A percentile compares a stretch with the other conserved stretches of the same genome.
Conservation (phyloP, 208 protist species). For the Acanthamoeba castellanii region DNA sequence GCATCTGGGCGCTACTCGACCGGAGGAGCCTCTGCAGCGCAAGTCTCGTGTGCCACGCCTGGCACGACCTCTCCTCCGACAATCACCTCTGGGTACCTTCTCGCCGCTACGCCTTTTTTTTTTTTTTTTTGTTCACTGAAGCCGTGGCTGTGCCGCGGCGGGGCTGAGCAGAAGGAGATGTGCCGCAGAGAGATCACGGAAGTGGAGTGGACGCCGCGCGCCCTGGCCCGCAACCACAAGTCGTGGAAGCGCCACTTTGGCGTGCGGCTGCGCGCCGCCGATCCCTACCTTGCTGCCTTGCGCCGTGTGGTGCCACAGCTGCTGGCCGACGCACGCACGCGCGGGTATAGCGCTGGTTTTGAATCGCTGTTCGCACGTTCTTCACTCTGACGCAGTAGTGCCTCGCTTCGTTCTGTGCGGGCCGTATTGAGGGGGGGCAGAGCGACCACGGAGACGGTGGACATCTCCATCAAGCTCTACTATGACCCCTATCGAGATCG, state of each 20-base stretch:
- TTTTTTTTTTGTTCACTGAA: too few relatives aligned
- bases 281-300: neutral
- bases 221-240: neutral
- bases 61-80: neutral
- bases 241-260: constrained; percentile 29
- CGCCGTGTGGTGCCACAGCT: neutral
- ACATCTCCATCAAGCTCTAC: neutral
- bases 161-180: neutral
- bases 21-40: neutral
- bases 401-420: neutral
- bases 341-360: too few relatives aligned
- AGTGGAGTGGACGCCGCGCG: neutral
- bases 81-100: constrained; percentile 25
- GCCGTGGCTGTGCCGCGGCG: neutral
- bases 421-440: neutral
- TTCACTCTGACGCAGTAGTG: neutral
- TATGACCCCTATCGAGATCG: neutral
- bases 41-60: neutral
- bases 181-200: neutral
- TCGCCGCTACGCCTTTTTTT: neutral
- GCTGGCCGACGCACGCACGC: neutral
- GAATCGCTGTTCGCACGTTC: too few relatives aligned
- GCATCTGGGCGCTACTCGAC: neutral
- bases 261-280: neutral
- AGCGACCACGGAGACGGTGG: neutral